Evolutionary conservation across 129 eudicot species (phyloP).

Genomic region (Tanacetum coccineum): DNA sequence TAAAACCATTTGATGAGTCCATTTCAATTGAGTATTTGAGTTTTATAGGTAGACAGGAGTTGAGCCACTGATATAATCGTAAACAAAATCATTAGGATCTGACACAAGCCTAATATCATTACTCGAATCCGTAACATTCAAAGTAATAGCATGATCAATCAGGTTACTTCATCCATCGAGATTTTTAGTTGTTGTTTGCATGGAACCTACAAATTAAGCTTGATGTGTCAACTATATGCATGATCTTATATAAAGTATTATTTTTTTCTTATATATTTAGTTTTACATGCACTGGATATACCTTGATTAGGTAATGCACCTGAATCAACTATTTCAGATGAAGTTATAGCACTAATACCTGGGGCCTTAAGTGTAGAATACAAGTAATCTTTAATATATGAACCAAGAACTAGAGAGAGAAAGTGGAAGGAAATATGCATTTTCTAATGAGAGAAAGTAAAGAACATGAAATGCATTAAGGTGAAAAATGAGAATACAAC

Average conservation of each 20-base stretch:
- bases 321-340: not conserved
- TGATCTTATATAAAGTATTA: not conserved
- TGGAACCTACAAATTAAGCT: constrained; percentile 5
- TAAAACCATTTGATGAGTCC: constrained; percentile 6
- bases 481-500: no score
- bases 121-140: constrained; percentile 1
- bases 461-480: no score
- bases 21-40: no score
- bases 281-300: not conserved
- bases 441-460: no score
- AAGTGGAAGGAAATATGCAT: no score
- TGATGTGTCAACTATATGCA: not conserved
- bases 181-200: constrained; percentile 4
- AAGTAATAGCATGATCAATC: not conserved
- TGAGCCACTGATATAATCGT: constrained; percentile 16
- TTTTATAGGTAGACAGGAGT: not conserved
- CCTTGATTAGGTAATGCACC: constrained; percentile 21
- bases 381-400: no score
- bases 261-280: not conserved
- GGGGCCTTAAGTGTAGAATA: constrained; percentile 5
- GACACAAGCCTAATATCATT: not conserved
- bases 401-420: no score
- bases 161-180: constrained; percentile 12
- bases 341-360: not conserved
- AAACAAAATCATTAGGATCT: constrained; percentile 8